Base-by-base conservation (phyloP, 23 red algal species). In the Gracilaria gracilis region DNA sequence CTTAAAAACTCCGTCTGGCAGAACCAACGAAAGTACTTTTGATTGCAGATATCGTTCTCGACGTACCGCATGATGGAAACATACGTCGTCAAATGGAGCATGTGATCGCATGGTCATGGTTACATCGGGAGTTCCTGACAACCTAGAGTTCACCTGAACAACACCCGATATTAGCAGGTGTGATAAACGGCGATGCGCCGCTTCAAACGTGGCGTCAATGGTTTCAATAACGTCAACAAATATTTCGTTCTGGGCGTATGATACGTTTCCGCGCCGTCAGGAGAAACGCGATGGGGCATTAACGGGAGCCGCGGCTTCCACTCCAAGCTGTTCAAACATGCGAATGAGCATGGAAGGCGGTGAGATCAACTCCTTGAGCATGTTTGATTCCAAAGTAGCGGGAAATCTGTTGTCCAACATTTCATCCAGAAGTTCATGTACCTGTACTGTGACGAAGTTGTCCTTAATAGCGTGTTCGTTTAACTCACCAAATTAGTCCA, bases 391-490 rank as follows among this genome's bases (percentile, higher is more conserved):
- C 29, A 91, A 58, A 8, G 91, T 98, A 24, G 90, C 69, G 19
- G 96, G 91, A 51, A 83, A 88, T 14, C 96, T 92, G 33, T 91
- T 86, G 83, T 98, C 96, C 9, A 98, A 53, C 69, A 98, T 93
- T 78, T 98, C 91, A 34, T 98, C 96, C 24, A 98, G 92, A 33
- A 98, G 88, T 67, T 98, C 96, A 54, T 98, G 95, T 6, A n/a
- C n/a, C n/a, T n/a, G n/a, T n/a, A 98, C 96, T 25, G 96, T 98
- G 24, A 98, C 86, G 38, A 98, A 98, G 91, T 98, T 88, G 46
- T 98, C 96, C 79, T 98, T 98, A 79, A 98, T 98, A 20, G 96
- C 91, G 37, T 94, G 91, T 54, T 98, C 96, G 35, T 94, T 94
- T 4, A 94, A 55, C 70, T 98, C 96, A 50, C 96, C 96, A 84